Conservation (phyloP, 352 stramenopile genomes). For the Pythium insidiosum region DNA sequence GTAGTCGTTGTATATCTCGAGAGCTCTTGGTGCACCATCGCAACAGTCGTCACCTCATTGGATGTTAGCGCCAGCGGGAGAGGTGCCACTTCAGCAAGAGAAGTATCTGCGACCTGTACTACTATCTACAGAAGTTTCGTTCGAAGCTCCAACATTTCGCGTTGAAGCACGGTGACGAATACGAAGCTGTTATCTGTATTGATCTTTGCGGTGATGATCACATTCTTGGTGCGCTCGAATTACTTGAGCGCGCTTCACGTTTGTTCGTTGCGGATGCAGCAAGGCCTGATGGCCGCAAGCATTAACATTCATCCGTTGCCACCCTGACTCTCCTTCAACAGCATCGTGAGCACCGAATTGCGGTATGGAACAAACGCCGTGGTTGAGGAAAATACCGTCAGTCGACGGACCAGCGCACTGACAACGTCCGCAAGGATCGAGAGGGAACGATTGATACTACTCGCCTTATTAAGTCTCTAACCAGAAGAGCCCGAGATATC, state of each 20-base stretch:
- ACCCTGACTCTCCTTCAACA: constrained; percentile 75
- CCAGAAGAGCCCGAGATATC: constrained; percentile 41
- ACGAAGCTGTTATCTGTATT: constrained; percentile 26
- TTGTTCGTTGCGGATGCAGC: constrained; percentile 79
- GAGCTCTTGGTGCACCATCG: no score
- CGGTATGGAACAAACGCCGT: constrained; percentile 75
- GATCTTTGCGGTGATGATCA: constrained; percentile 29
- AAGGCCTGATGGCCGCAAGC: constrained; percentile 83
- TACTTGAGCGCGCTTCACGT: constrained; percentile 81
- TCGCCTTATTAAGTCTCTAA: constrained; percentile 52
- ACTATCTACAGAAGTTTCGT: constrained; percentile 17
- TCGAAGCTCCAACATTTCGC: constrained; percentile 37
- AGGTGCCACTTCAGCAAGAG: no score
- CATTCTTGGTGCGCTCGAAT: constrained; percentile 57
- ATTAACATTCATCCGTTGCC: constrained; percentile 81
- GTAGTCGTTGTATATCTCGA: no score
- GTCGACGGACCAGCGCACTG: constrained; percentile 43
- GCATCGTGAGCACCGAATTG: constrained; percentile 81
- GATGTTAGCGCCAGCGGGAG: no score
- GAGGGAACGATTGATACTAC: constrained; percentile 79
- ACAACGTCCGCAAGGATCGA: constrained; percentile 82
- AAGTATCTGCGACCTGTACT: no score
- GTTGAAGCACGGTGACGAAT: constrained; percentile 21
- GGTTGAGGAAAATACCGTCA: constrained; percentile 1
- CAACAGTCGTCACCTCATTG: no score